Percentiles rank a stretch among this genome's conserved stretches.
Evolutionary conservation across 495 filamentous ascomycete species (phyloP).

Genomic region (Rhypophila decipiens): DNA sequence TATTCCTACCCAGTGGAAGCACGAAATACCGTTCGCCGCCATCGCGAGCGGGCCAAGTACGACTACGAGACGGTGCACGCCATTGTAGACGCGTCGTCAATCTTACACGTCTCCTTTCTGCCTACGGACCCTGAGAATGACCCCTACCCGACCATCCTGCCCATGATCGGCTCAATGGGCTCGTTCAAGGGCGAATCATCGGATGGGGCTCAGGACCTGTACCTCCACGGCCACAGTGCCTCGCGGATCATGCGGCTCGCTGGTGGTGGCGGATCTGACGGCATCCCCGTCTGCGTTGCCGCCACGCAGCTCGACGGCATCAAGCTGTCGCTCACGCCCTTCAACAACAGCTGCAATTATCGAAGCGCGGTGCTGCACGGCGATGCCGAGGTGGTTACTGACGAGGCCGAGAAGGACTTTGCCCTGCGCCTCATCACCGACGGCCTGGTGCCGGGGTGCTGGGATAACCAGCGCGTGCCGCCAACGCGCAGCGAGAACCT

Average conservation of each 20-base stretch:
- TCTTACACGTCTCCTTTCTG: constrained; percentile 82
- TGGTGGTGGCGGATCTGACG: constrained; percentile 36
- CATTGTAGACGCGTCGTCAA: constrained; percentile 69
- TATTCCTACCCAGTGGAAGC: too few species aligned
- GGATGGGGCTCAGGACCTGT: constrained; percentile 66
- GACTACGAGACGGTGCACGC: constrained; percentile 68
- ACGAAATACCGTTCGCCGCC: too few species aligned
- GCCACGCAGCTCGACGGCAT: constrained; percentile 65
- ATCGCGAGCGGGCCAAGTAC: too few species aligned
- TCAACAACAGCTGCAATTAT: constrained; percentile 82
- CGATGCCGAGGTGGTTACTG: constrained; percentile 59
- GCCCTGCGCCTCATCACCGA: constrained; percentile 82
- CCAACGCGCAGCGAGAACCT: constrained; percentile 71
- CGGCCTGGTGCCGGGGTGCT: constrained; percentile 60
- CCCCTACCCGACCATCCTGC: constrained; percentile 72
- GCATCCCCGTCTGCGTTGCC: constrained; percentile 61
- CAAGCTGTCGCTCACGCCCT: constrained; percentile 70
- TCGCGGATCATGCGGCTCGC: constrained; percentile 69
- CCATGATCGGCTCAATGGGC: constrained; percentile 85
- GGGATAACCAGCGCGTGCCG: constrained; percentile 62
- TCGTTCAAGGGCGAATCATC: constrained; percentile 59
- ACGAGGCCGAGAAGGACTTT: constrained; percentile 66
- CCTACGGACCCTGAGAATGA: constrained; percentile 48
- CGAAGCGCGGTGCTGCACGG: constrained; percentile 78
- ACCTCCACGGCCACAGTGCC: constrained; percentile 79